A percentile compares a stretch with the other conserved stretches of the same genome.
These are phyloP conservation scores for Akanthomyces lecanii DNA, from an alignment of 2,329 filamentous ascomycete species.

Conservation along the genomic window DNA sequence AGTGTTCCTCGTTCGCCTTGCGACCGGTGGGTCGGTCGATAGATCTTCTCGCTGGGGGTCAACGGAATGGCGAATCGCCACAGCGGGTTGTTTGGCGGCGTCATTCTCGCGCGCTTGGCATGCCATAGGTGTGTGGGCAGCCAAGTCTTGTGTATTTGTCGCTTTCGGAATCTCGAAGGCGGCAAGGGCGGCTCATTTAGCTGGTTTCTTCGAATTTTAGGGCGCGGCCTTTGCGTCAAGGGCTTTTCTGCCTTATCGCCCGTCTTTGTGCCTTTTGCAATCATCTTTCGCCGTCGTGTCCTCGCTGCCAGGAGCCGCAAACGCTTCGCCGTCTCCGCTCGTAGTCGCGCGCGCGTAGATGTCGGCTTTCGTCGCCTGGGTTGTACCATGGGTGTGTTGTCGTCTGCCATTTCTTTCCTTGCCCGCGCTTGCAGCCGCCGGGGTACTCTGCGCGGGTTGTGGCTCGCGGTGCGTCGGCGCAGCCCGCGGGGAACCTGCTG, in stretches of 20 bases:
- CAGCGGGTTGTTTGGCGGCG: slow-evolving; percentile 68
- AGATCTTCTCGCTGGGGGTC: slow-evolving; percentile 84
- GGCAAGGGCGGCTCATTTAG: slow-evolving; percentile 57
- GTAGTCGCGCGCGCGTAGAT: slow-evolving; percentile 55
- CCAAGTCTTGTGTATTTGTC: slow-evolving; percentile 87
- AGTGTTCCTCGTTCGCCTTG: slow-evolving; percentile 71
- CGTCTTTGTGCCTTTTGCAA: slow-evolving; percentile 21
- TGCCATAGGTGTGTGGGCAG: slow-evolving; percentile 93
- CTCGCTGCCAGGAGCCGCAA: slow-evolving; percentile 59
- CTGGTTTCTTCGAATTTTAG: slow-evolving; percentile 66
- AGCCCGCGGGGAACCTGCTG: slow-evolving; percentile 84
- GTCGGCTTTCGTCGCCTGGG: slow-evolving; percentile 57
- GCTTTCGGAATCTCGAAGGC: slow-evolving; percentile 71
- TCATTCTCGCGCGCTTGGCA: slow-evolving; percentile 88
- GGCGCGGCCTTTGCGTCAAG: slow-evolving; percentile 37
- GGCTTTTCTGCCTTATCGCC: slow-evolving; percentile 17
- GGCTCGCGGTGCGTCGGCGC: slow-evolving; percentile 83
- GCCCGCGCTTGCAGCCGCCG: slow-evolving; percentile 69
- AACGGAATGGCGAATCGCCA: slow-evolving; percentile 88
- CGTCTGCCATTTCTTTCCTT: slow-evolving; percentile 71
- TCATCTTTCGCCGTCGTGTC: slow-evolving; percentile 35
- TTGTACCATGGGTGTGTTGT: slow-evolving; percentile 82
- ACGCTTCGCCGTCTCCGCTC: slow-evolving; percentile 71
- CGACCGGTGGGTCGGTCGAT: slow-evolving; percentile 80
- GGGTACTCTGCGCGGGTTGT: slow-evolving; percentile 89